These are phyloP conservation scores for Globisporangium heterothallicum DNA, from an alignment of 352 stramenopile genomes.

Conservation along the genomic window DNA sequence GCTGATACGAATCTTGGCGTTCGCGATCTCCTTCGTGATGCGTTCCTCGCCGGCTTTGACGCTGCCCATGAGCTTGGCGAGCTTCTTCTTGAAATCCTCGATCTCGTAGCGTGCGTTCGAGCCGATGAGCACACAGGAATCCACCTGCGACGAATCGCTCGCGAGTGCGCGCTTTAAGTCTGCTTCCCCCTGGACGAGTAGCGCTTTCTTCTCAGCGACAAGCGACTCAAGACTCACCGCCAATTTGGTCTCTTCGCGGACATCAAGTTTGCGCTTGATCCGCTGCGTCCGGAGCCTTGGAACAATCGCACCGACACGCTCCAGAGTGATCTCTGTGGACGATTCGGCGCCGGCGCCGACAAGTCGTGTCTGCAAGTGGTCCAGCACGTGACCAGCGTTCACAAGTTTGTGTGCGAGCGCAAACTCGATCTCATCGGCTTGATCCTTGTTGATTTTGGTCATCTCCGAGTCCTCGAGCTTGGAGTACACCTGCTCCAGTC, in stretches of 20 bases:
- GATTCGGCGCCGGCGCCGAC: slow-evolving; percentile 58
- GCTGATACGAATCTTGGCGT: slow-evolving; percentile 55
- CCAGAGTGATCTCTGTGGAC: slow-evolving; percentile 50
- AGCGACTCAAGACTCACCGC: slow-evolving; percentile 45
- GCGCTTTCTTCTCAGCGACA: slow-evolving; percentile 44
- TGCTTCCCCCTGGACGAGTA: slow-evolving; percentile 48
- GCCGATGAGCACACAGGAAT: slow-evolving; percentile 59
- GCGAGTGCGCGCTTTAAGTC: slow-evolving; percentile 64
- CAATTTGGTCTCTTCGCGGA: slow-evolving; percentile 54
- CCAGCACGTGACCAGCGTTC: slow-evolving; percentile 27
- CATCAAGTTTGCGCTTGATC: slow-evolving; percentile 50
- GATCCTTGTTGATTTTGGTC: slow-evolving; percentile 28
- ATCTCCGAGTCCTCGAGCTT: slow-evolving; percentile 55
- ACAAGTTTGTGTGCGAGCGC: slow-evolving; percentile 44
- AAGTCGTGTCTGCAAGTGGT: slow-evolving; percentile 44
- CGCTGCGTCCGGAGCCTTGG: slow-evolving; percentile 47
- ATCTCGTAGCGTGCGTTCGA: slow-evolving; percentile 59
- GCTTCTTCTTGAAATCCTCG: slow-evolving; percentile 73
- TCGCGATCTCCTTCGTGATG: slow-evolving; percentile 54
- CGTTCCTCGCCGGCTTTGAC: slow-evolving; percentile 53
- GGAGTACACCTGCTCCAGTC: slow-evolving; percentile 38
- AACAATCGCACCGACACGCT: slow-evolving; percentile 65
- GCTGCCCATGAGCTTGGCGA: slow-evolving; percentile 58
- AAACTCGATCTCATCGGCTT: slow-evolving; percentile 69
- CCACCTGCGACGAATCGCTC: slow-evolving; percentile 58